Percentiles rank a stretch among this genome's conserved stretches.
Conservation (phyloP, 225 moss, liverwort and hornwort species). For the Climacium dendroides region DNA sequence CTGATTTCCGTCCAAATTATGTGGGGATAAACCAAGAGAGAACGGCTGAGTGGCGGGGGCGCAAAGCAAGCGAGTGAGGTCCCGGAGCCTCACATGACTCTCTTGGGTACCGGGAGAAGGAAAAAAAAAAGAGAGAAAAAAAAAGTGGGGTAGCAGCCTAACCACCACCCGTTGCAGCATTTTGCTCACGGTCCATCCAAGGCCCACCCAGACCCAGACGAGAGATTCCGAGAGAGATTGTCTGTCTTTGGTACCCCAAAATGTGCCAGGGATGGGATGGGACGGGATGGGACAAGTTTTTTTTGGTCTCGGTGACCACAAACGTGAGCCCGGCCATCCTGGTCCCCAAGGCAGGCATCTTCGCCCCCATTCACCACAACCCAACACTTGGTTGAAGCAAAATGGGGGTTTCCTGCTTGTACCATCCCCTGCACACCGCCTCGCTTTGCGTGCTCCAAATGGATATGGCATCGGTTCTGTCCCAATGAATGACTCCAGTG, state of each 20-base stretch:
- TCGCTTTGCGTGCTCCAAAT: neutral
- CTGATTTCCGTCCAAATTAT: no score
- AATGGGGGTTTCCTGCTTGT: neutral
- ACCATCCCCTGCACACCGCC: neutral
- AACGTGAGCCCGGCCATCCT: neutral
- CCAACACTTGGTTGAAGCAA: slow-evolving; percentile 5
- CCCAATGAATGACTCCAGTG: neutral
- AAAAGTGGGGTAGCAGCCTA: neutral
- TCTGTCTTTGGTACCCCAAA: neutral
- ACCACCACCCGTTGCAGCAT: neutral
- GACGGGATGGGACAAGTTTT: neutral
- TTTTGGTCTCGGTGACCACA: neutral
- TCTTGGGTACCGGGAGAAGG: neutral
- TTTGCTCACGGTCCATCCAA: neutral
- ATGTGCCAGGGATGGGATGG: neutral
- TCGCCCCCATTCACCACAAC: neutral
- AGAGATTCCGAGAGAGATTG: no score
- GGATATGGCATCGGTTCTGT: neutral
- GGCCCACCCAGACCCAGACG: neutral
- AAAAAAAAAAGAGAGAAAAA: neutral
- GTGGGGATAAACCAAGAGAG: neutral
- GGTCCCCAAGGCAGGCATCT: neutral
- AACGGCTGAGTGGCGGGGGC: no score
- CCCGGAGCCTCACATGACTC: neutral
- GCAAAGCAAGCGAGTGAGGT: neutral